Evolutionary conservation across 371 early-diverging fungal species (phyloP), one percentile per base, ranked within the genome.

Genomic region (Nematocida ironsii): DNA sequence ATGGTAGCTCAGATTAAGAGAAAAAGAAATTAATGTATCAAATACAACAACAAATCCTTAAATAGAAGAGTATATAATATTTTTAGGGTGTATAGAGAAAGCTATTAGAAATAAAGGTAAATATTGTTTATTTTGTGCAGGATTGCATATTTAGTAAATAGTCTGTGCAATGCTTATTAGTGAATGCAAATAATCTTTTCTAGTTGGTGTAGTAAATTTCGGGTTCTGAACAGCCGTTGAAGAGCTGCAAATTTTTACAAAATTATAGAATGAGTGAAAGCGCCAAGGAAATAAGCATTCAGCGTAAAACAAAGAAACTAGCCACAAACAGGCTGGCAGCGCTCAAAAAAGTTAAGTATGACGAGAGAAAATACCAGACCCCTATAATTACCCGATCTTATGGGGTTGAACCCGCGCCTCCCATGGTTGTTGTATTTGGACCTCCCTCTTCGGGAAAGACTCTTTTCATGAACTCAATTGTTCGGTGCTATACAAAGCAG

Each of bases 361-460:
- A 78, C 5, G 80, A 78, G 25, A 68, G 69, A 4, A 78, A 78
- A 45, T 78, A 78, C 71, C 80, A 78, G 42, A 70, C 70, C 2
- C 80, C 80, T 33, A 68, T 78, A 40, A 27, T 27, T 1, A 57
- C 52, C 47, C 18, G 80, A 27, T 55, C 56, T 13, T 78, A 78
- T 42, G 80, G 80, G 9, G 72, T 78, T 27, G 84, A 85, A 25
- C 67, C 72, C 54, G 72, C 85, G 25, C 87, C 85, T 23, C 67
- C 83, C n/a, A 70, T 85, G 61, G 66, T 86, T 18, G 64, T 72
- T 16, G 55, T 86, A 20, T 73, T 85, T 64, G 85, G 87, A 1
- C 82, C 85, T 20, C 50, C 61, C n/a, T 25, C 61, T 9, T 72
- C 78, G 56, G 86, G 86, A 18, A 86, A 86, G 72, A 81, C 72